A percentile compares a stretch with the other conserved stretches of the same genome.
Conservation (phyloP, 345 rosid species). For the Hirschfeldia incana region DNA sequence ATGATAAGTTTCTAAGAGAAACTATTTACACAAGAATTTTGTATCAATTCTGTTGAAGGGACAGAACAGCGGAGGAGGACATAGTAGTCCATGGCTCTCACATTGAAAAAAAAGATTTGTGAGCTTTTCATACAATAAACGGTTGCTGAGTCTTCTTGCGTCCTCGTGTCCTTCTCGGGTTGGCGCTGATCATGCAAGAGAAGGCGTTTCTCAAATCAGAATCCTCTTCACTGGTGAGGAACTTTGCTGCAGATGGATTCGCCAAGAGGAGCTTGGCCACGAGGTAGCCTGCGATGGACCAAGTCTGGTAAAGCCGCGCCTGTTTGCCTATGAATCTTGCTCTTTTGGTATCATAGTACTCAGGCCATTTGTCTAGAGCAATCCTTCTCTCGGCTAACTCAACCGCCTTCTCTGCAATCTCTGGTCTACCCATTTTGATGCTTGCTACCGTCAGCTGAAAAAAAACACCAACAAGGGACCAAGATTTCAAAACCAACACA, state of each 20-base stretch:
- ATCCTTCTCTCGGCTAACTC: conserved; percentile 70
- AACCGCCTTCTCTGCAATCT: conserved; percentile 77
- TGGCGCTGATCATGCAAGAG: conserved; percentile 64
- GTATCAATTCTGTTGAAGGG: neutral
- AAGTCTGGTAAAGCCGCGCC: conserved; percentile 72
- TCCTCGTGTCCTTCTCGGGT: conserved; percentile 70
- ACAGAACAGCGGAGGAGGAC: neutral
- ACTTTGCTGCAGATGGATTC: conserved; percentile 63
- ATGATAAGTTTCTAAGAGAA: neutral
- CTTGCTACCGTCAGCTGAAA: conserved; percentile 77
- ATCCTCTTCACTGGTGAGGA: conserved; percentile 69
- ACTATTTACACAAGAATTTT: neutral
- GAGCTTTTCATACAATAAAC: conserved; percentile 51
- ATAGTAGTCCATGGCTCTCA: neutral
- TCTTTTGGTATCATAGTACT: conserved; percentile 76
- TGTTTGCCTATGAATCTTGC: conserved; percentile 94
- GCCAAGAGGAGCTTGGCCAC: conserved; percentile 78
- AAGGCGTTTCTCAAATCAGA: conserved; percentile 63
- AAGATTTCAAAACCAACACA: neutral
- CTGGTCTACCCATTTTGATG: conserved; percentile 85
- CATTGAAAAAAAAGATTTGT: neutral
- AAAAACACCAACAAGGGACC: conserved; percentile 5
- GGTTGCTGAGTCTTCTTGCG: conserved; percentile 47
- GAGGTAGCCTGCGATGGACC: conserved; percentile 94
- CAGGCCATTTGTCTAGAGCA: conserved; percentile 83